Conservation (phyloP, 192 early-diverging fungal species). For the Coemansia sp. region DNA sequence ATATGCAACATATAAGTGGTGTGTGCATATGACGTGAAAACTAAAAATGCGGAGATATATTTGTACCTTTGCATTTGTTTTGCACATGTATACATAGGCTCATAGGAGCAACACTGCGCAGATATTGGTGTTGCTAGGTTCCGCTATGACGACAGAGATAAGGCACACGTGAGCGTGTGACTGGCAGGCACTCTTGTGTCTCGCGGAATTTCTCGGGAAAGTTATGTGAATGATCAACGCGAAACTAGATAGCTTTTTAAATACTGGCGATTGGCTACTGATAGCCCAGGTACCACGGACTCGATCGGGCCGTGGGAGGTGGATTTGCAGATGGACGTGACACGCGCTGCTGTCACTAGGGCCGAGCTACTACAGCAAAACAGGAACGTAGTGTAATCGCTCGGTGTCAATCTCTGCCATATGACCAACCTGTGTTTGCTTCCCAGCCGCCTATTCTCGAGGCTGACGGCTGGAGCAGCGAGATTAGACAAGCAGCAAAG, state of each 20-base stretch:
- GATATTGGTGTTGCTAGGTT: neutral
- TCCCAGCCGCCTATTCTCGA: neutral
- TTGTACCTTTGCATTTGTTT: neutral
- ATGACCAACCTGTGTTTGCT: neutral
- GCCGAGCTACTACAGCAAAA: neutral
- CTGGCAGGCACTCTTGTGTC: neutral
- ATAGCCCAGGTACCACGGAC: neutral
- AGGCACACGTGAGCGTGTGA: neutral
- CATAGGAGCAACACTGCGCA: neutral
- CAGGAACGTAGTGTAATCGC: neutral
- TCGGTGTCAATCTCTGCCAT: neutral
- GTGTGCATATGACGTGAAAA: neutral
- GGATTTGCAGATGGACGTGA: neutral
- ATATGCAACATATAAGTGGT: no score
- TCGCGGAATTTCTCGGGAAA: conserved; percentile 7
- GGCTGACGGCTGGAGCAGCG: neutral
- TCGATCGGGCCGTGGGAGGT: neutral
- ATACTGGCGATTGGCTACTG: neutral
- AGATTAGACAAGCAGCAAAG: neutral
- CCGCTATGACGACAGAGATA: neutral
- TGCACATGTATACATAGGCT: neutral
- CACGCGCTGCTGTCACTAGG: neutral
- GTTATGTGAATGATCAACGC: neutral
- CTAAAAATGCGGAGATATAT: neutral
- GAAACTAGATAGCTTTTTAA: neutral